Conservation (phyloP, 352 stramenopile species). For the Phytophthora podocarpi region DNA sequence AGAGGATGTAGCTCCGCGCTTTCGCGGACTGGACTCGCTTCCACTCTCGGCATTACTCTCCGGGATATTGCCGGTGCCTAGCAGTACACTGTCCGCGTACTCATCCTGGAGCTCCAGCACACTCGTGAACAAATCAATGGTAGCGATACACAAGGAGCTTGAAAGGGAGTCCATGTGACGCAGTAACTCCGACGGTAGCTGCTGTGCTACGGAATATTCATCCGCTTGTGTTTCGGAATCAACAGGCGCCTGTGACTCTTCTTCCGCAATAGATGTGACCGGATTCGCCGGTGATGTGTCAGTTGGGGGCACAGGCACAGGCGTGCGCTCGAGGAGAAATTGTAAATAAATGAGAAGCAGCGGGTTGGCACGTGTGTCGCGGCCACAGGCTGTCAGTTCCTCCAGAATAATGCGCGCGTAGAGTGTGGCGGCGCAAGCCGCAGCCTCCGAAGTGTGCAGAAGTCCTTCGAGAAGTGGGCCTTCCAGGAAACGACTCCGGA, state of each 20-base stretch:
- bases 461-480: constrained; percentile 69
- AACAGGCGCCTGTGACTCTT: not conserved
- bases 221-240: constrained; percentile 16
- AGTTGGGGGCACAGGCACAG: not conserved
- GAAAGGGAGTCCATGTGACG: constrained; percentile 84
- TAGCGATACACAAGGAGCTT: constrained; percentile 77
- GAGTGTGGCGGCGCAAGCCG: constrained; percentile 63
- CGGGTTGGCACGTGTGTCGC: constrained; percentile 73
- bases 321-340: constrained; percentile 66
- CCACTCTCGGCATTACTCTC: constrained; percentile 19
- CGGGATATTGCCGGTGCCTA: constrained; percentile 28
- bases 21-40: constrained; percentile 23
- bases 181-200: constrained; percentile 73
- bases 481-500: constrained; percentile 72
- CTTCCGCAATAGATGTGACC: constrained; percentile 12
- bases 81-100: constrained; percentile 58
- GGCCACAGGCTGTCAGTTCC: constrained; percentile 73
- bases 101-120: constrained; percentile 74
- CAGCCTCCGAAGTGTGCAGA: constrained; percentile 73
- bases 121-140: constrained; percentile 83
- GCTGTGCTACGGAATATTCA: constrained; percentile 29
- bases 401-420: constrained; percentile 84
- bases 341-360: constrained; percentile 79
- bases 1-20: constrained; percentile 9
- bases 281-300: not conserved